These are phyloP conservation scores for Thermochaetoides thermophila DNA, from an alignment of 495 filamentous ascomycete species.

Conservation along the genomic window DNA sequence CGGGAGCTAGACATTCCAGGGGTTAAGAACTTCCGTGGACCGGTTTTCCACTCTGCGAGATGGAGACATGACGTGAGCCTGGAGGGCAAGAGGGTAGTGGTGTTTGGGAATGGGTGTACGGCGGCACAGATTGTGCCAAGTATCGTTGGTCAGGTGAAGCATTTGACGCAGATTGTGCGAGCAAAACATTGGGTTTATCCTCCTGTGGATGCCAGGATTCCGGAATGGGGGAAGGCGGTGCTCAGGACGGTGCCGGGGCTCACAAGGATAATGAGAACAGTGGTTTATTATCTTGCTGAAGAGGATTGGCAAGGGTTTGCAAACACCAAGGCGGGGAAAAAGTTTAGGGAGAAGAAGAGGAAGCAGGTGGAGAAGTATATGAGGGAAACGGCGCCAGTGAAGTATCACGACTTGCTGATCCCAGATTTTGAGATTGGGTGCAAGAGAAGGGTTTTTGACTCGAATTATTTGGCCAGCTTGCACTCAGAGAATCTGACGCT, in stretches of 20 bases:
- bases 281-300: constrained; percentile 18
- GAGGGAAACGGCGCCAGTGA: constrained; percentile 19
- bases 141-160: constrained; percentile 12
- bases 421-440: constrained; percentile 30
- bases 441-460: constrained; percentile 31
- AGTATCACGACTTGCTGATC: constrained; percentile 28
- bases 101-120: constrained; percentile 49
- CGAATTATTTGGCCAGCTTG: constrained; percentile 16
- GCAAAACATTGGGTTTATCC: constrained; percentile 24
- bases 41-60: constrained; percentile 42
- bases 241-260: constrained; percentile 16
- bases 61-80: constrained; percentile 37
- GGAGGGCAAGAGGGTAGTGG: constrained; percentile 37
- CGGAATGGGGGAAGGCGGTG: constrained; percentile 4
- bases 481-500: constrained; percentile 21
- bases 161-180: constrained; percentile 23
- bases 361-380: constrained; percentile 20
- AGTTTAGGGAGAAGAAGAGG: constrained; percentile 5
- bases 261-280: constrained; percentile 11
- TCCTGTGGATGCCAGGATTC: constrained; percentile 13
- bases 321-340: constrained; percentile 4
- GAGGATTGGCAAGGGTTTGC: constrained; percentile 14
- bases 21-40: constrained; percentile 38
- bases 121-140: constrained; percentile 30
- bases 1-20: constrained; percentile 34